Base-by-base conservation (phyloP, 179 eudicot genomes). In the Carnegiea gigantea region DNA sequence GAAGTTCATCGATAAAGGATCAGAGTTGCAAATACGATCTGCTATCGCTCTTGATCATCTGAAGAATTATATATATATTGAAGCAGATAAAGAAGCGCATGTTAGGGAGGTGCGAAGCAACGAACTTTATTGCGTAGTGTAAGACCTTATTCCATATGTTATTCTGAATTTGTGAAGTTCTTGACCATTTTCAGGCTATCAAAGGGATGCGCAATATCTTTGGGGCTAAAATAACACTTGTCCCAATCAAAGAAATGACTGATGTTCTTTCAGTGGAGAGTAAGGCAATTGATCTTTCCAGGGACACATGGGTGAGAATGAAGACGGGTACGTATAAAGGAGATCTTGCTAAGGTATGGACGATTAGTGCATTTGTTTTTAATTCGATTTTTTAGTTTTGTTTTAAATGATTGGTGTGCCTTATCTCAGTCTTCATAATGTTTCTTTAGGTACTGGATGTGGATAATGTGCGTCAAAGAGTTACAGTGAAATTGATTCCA, bases 221-320 rank as follows among this genome's bases (percentile, higher is more conserved):
- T 81, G 83, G 68, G 20, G 53, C 88, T 68, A 92, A 93, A 83
- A 85, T 92, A 54, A 88, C 93, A 68, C 93, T 96, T 28, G 99
- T 96, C 54, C 99, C 99, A 4, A 96, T 96, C 67, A 96, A 94
- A 85, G 99, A 96, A 88, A 96, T 96, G 99, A 93, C 99, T 6
- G 99, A 94, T 86, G 99, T 94, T 87, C 99, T 96, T 17, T 90
- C 99, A 1, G 99, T 96, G 80, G 99, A 96, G 85, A 96, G 98
- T 86, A 96, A 96, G 85, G 90, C 92, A 18, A 88, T 91, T 65
- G 99, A 96, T 81, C 87, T 96, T 77, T 77, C 97, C 11, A 86
- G 96, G 85, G 98, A 93, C 75, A 89, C 98, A 70, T 96, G 99
- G 99, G 97, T 96, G 74, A 89, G 99, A 83, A 90, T 96, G 96